These are phyloP conservation scores for Decorospora gaudefroyi DNA, from an alignment of 2,329 filamentous ascomycete genomes.

Conservation along the genomic window DNA sequence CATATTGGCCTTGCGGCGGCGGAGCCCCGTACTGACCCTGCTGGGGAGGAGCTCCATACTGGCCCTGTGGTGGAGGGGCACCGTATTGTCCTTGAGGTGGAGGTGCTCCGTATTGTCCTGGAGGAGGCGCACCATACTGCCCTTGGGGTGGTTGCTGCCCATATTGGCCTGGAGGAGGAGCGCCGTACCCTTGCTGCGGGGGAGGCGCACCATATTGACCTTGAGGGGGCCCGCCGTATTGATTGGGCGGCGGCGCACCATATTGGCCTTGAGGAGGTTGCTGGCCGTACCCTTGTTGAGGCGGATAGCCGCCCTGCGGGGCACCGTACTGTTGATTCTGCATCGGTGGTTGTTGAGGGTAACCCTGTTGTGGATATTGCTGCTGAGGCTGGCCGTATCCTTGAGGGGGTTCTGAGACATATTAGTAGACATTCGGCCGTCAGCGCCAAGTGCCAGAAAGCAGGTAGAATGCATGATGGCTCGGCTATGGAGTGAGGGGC, in stretches of 20 bases:
- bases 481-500: slow-evolving; percentile 11
- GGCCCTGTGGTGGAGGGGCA: slow-evolving; percentile 28
- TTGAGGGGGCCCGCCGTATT: slow-evolving; percentile 28
- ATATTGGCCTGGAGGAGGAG: slow-evolving; percentile 10
- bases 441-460: slow-evolving; percentile 22
- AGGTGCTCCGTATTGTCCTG: slow-evolving; percentile 10
- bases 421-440: slow-evolving; percentile 25
- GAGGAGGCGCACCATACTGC: slow-evolving; percentile 46
- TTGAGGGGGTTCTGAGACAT: slow-evolving; percentile 35
- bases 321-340: slow-evolving; percentile 39
- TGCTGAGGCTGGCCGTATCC: slow-evolving; percentile 29
- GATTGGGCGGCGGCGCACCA: slow-evolving; percentile 44
- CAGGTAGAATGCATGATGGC: slow-evolving; percentile 13
- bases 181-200: slow-evolving; percentile 27
- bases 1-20: slow-evolving; percentile 29
- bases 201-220: slow-evolving; percentile 30
- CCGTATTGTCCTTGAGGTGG: slow-evolving; percentile 25
- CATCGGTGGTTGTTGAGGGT: slow-evolving; percentile 42
- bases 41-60: slow-evolving; percentile 38
- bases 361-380: slow-evolving; percentile 25
- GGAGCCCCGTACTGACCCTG: slow-evolving; percentile 29
- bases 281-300: slow-evolving; percentile 36
- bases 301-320: slow-evolving; percentile 37
- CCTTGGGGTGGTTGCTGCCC: slow-evolving; percentile 21
- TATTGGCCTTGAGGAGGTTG: slow-evolving; percentile 34